Base-by-base conservation (phyloP, 2,329 filamentous ascomycete genomes). In the Rachicladosporium sp. region DNA sequence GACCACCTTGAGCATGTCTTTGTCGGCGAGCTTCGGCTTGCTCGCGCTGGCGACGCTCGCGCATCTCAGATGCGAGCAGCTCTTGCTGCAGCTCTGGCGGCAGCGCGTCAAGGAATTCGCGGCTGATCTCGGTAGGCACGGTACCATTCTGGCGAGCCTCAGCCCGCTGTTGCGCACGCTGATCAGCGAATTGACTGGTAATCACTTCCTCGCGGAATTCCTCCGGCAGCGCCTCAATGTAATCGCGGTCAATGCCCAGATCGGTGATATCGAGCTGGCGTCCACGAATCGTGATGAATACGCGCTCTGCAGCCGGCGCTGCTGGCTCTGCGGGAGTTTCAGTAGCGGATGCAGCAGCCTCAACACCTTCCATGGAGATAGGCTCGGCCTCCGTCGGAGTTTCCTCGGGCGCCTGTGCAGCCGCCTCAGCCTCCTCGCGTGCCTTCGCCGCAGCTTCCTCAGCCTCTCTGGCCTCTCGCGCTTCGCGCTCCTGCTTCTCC, bases 141-240 rank as follows among this genome's bases (percentile, higher is more conserved):
- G 88, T 83, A 11, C 77, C 74, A 40, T 73, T 77, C 63, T 67
- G 74, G 13, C 57, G 80, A 62, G 85, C 84, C 59, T 91, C 78
- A 12, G 42, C 36, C 19, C 34, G 34, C 30, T 41, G 29, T 11
- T 34, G 34, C 6, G 82, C 82, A 46, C 89, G 78, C 49, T 89
- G 76, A 47, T 85, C 79, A 38, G 83, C 86, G 46, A 94, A 75
- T 43, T 93, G 87, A 46, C 88, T 80, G 59, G 93, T 86, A 48
- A 98, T 84, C 36, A 98, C 91, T 58, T 98, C 91, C 60, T 96
- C 89, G 34, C 91, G 76, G 55, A 96, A 78, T 45, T 98, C 93
- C 52, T 98, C 91, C 0, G 91, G 91, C 10, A 98, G 67, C n/a
- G 89, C 93, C 43, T 91, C 85, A 5, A 98, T 75, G 61, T 95